Conservation (phyloP, 1,284 basidiomycete species). For the Trichosporon asahii region DNA sequence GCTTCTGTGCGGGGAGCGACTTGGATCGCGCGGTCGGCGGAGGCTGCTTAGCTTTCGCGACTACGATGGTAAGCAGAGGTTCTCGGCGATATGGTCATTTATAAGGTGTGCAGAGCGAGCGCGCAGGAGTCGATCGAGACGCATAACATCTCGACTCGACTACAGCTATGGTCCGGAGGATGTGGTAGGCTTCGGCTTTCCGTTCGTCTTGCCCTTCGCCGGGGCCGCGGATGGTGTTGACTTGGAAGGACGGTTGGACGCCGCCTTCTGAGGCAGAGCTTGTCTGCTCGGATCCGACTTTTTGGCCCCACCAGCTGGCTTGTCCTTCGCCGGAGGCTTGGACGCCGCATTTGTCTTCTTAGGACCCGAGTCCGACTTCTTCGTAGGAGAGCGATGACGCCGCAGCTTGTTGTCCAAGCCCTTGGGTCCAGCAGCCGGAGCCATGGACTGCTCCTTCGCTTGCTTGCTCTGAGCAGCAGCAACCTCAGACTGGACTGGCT, state of each 20-base stretch:
- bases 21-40: conserved; percentile 32
- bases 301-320: background rate
- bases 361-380: background rate
- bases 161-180: conserved; percentile 20
- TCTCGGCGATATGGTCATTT: background rate
- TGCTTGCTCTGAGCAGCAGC: background rate
- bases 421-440: background rate
- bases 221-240: background rate
- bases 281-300: background rate
- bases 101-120: conserved; percentile 13
- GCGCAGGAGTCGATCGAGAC: conserved; percentile 20
- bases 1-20: conserved; percentile 43
- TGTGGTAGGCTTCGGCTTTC: background rate
- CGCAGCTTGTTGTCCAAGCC: background rate
- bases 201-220: conserved; percentile 6
- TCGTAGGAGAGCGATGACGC: background rate
- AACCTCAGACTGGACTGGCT: conserved; percentile 2
- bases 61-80: conserved; percentile 29
- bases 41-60: conserved; percentile 32
- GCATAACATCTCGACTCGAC: conserved; percentile 26
- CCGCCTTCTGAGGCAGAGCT: background rate
- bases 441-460: conserved; percentile 14
- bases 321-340: conserved; percentile 1
- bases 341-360: background rate
- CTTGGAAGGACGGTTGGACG: background rate